These are phyloP conservation scores for Boletales sp. DNA, from an alignment of 768 basidiomycete genomes.

Conservation along the genomic window DNA sequence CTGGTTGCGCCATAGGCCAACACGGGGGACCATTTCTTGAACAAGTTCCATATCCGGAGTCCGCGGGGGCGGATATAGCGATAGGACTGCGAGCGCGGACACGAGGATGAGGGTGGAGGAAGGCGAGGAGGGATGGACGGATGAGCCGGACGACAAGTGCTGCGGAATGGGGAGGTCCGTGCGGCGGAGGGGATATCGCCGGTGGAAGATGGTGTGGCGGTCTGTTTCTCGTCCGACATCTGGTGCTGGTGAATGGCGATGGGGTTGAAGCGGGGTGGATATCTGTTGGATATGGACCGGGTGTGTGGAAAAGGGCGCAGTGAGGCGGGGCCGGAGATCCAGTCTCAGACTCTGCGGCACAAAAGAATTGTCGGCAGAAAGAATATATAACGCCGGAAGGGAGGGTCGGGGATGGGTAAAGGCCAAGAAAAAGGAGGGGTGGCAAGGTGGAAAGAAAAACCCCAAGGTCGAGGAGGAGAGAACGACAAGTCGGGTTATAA, in stretches of 20 bases:
- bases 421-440: background rate
- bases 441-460: background rate
- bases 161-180: constrained; percentile 13
- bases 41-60: constrained; percentile 52
- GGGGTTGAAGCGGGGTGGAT: background rate
- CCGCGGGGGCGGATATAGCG: constrained; percentile 45
- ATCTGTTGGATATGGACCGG: too few relatives aligned
- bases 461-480: background rate
- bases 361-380: background rate
- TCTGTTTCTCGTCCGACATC: constrained; percentile 25
- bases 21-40: constrained; percentile 76
- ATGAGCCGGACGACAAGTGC: constrained; percentile 15
- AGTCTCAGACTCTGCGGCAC: too few relatives aligned
- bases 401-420: background rate
- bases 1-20: constrained; percentile 75
- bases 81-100: constrained; percentile 17
- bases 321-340: background rate
- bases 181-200: constrained; percentile 21
- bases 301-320: too few relatives aligned
- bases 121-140: constrained; percentile 18
- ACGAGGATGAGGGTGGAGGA: constrained; percentile 12
- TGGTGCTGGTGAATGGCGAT: background rate
- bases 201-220: background rate
- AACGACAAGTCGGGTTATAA: background rate
- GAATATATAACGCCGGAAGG: background rate